Base-by-base conservation (phyloP, 2,329 filamentous ascomycete genomes). In the Malbranchea zuffiana region DNA sequence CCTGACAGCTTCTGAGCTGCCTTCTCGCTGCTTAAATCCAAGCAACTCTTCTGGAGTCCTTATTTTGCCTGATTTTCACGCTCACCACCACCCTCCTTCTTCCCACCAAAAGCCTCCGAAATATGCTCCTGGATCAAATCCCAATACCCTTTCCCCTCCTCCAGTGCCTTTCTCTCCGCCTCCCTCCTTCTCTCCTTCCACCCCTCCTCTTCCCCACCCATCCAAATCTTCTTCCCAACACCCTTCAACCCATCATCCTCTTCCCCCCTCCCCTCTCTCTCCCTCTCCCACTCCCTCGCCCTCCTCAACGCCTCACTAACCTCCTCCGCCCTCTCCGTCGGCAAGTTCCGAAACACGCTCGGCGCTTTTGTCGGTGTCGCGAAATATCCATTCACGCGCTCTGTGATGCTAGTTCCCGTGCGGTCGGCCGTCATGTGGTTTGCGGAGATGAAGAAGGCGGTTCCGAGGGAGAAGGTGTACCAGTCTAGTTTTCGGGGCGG, bases 401-500 rank as follows among this genome's bases (percentile, higher is more conserved):
- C 49, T 20, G 60, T 41, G 3, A 65, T 47, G 2, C 58, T 50
- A 13, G 53, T 54, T 4, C 62, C 61, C 18, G 55, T 62, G 34
- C 58, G 56, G 32, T 64, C 56, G 25, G 56, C 56, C 10, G 56
- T 50, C 3, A 74, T 55, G 44, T 72, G 64, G 49, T 71, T 66
- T 6, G 66, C 65, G 6, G 65, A 68, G 21, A 66, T 57, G 39
- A 66, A 54, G 46, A 67, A 71, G 2, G 64, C 63, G 18, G 62
- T 54, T 27, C 63, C 55, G 5, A 78, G 65, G 0, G 61, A 62
- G 47, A 74, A 62, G 12, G 74, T 78, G 57, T 74, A 77, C 36
- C 71, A 49, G 50, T 78, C 74, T 33, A 79, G 55, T 55, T 78
- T 78, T 30, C 75, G 71, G 1, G 75, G 75, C 6, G 75, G 75